These are phyloP conservation scores for Hanseniaspora jakobsenii DNA, from an alignment of 805 yeast genomes.

Conservation along the genomic window DNA sequence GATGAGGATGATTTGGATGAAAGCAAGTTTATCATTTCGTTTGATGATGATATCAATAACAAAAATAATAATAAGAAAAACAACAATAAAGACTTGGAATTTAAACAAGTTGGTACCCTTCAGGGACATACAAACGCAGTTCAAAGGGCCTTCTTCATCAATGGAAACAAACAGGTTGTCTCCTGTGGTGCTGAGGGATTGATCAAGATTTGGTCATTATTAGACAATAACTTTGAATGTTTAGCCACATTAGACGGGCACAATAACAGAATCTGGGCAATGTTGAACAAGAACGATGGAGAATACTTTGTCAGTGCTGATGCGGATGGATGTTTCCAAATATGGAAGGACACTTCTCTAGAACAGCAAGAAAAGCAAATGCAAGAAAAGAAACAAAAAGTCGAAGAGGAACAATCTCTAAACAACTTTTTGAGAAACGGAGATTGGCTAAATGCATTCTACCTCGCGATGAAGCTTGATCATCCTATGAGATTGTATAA, in stretches of 20 bases:
- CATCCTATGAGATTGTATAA: constrained; percentile 82
- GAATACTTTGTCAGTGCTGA: constrained; percentile 70
- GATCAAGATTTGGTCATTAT: constrained; percentile 76
- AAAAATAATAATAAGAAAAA: no score
- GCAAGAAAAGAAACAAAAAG: constrained; percentile 40
- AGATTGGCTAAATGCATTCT: constrained; percentile 83
- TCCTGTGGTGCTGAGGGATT: constrained; percentile 88
- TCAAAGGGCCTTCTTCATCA: constrained; percentile 63
- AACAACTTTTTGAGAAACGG: constrained; percentile 57
- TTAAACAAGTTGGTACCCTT: constrained; percentile 28
- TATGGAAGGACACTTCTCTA: constrained; percentile 83
- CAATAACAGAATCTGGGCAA: constrained; percentile 88
- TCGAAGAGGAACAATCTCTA: constrained; percentile 83
- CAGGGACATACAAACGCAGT: constrained; percentile 94
- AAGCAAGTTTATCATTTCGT: no score
- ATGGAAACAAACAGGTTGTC: constrained; percentile 53
- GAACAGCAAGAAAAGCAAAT: constrained; percentile 45
- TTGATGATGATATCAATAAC: constrained; percentile 51
- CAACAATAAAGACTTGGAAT: background rate
- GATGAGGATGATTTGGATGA: no score
- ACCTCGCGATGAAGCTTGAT: constrained; percentile 71
- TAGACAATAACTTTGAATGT: constrained; percentile 52
- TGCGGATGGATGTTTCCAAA: constrained; percentile 82
- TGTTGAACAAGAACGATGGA: constrained; percentile 56
- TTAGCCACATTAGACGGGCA: constrained; percentile 83